Base-by-base conservation (phyloP, 139 green algal species). In the Micromonas pusilla region DNA sequence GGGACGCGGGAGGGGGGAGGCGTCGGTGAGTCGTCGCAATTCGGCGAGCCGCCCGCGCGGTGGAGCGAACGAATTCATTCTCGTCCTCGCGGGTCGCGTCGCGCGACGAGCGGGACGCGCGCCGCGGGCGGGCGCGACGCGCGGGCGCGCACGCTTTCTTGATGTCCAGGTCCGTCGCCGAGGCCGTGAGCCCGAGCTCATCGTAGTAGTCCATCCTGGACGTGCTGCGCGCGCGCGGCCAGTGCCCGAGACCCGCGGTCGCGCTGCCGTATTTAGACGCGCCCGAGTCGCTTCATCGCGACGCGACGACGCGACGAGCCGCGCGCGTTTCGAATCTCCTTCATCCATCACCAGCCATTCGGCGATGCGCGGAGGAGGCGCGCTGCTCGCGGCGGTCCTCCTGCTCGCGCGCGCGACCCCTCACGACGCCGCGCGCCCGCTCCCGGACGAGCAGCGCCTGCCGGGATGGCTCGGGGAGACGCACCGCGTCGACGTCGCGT, bases 141-240 rank as follows among this genome's bases (percentile, higher is more conserved):
- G 28, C 5, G 33, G 25, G 20, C 25, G 87, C 88, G 88, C 64
- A 93, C 87, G 86, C 85, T 84, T 87, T 84, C 54, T 90, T 88
- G 6, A 91, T 86, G 26, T 89, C 85, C 0, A 90, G 73, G 53
- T 90, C 87, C 20, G 87, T 85, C 0, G 89, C 86, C 37, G 78
- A 85, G 79, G 87, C 90, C n/a, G 39, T 80, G 34, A 83, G 30
- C 30, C 79, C 79, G 31, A 83, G 70, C 2, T 68, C 73, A 31
- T 76, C 64, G 52, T 83, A 83, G 72, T 83, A 83, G 65, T 83
- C 79, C 36, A 73, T 78, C n/a, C 65, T n/a, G n/a, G n/a, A n/a
- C n/a, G n/a, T n/a, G n/a, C n/a, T n/a, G n/a, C n/a, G n/a, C n/a
- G n/a, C n/a, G n/a, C n/a, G n/a, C n/a, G n/a, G n/a, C n/a, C n/a